These are phyloP conservation scores for Apiosordaria backusii DNA, from an alignment of 495 filamentous ascomycete genomes.

Conservation along the genomic window DNA sequence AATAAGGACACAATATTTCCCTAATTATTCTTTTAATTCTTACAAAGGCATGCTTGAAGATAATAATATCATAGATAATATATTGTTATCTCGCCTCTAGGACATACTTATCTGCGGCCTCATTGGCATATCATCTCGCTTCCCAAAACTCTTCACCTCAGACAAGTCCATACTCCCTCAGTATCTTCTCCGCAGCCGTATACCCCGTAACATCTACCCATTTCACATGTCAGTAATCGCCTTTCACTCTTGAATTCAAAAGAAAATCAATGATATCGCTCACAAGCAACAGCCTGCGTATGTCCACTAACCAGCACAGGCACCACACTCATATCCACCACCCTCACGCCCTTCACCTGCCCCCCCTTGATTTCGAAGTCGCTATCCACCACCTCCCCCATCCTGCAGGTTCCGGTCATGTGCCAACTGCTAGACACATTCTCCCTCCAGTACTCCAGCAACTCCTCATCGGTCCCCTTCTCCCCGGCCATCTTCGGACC, in stretches of 20 bases:
- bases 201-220: slow-evolving; percentile 30
- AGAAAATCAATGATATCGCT: slow-evolving; percentile 9
- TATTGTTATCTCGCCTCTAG: no score
- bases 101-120: no score
- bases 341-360: slow-evolving; percentile 53
- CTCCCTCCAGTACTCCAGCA: slow-evolving; percentile 47
- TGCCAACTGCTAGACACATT: slow-evolving; percentile 48
- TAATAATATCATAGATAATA: no score
- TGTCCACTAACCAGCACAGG: slow-evolving; percentile 49
- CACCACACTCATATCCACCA: slow-evolving; percentile 64
- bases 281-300: slow-evolving; percentile 35
- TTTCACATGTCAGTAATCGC: neutral
- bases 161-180: slow-evolving; percentile 39
- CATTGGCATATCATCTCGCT: no score
- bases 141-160: no score
- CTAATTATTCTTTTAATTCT: no score
- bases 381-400: slow-evolving; percentile 61
- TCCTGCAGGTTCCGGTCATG: slow-evolving; percentile 59
- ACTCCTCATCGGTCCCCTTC: slow-evolving; percentile 48
- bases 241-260: neutral
- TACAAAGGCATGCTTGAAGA: no score
- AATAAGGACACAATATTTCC: no score
- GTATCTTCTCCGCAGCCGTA: slow-evolving; percentile 43
- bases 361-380: slow-evolving; percentile 53
- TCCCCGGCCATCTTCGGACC: slow-evolving; percentile 45